These are phyloP conservation scores for Talaromyces albobiverticillius DNA, from an alignment of 2,329 filamentous ascomycete genomes.

Conservation along the genomic window DNA sequence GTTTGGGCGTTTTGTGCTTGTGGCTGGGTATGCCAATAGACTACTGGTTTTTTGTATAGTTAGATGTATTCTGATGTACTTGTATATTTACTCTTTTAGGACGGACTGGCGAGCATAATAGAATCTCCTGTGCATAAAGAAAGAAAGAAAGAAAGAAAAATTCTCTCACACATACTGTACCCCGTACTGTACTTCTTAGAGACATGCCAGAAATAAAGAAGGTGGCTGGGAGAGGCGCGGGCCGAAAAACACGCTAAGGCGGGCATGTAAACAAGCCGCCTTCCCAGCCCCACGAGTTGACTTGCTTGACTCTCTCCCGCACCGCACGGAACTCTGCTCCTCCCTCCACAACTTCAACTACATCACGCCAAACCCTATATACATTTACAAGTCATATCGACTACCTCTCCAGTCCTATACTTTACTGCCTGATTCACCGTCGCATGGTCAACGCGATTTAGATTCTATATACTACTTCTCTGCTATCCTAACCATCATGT, in stretches of 20 bases:
- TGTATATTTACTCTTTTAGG: background rate
- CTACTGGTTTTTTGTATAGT: background rate
- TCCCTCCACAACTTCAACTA: background rate
- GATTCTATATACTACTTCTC: conserved; percentile 16
- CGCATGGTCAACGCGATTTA: conserved; percentile 50
- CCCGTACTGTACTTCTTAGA: background rate
- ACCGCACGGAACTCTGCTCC: too few relatives aligned
- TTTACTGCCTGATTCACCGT: conserved; percentile 25
- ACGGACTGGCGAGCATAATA: background rate
- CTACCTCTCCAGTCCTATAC: background rate
- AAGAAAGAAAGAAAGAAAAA: too few relatives aligned
- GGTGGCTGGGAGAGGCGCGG: conserved; percentile 15
- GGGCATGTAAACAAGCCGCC: conserved; percentile 30
- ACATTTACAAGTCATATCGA: too few relatives aligned
- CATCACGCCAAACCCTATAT: background rate
- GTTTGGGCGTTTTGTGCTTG: conserved; percentile 12
- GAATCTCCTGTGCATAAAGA: background rate
- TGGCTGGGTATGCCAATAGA: conserved; percentile 7
- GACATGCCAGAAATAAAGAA: background rate
- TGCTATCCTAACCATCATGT: conserved; percentile 22
- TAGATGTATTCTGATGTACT: background rate
- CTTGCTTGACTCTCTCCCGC: too few relatives aligned
- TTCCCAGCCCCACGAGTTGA: conserved; percentile 7
- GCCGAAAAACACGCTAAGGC: conserved; percentile 20
- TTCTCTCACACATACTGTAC: too few relatives aligned